Percentiles rank a stretch among this genome's conserved stretches.
Evolutionary conservation across 306 rosid genomes (phyloP).

Genomic region (Fragaria iinumae): DNA sequence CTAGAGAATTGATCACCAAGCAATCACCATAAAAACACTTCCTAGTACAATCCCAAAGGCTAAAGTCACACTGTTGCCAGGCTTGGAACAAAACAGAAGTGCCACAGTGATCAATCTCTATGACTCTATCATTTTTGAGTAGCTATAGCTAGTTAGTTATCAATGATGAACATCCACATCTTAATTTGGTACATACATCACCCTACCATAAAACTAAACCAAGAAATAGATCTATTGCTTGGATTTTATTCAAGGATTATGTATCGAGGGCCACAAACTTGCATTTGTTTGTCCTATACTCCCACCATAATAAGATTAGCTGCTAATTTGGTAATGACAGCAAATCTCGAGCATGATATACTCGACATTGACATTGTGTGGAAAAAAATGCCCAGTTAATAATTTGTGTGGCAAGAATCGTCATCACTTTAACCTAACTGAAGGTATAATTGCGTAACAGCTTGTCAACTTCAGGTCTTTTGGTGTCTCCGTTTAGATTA

Average conservation of each 20-base stretch:
- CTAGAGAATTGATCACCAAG: background rate
- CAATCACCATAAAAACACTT: slow-evolving; percentile 3
- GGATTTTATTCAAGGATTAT: slow-evolving; percentile 19
- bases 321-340: slow-evolving; percentile 36
- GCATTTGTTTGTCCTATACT: background rate
- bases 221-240: background rate
- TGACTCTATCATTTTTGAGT: background rate
- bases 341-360: slow-evolving; percentile 25
- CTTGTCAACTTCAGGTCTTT: slow-evolving; percentile 41
- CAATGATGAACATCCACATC: slow-evolving; percentile 31
- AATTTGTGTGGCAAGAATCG: slow-evolving; percentile 26
- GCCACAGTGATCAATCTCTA: slow-evolving; percentile 21
- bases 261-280: slow-evolving; percentile 27
- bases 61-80: slow-evolving; percentile 17
- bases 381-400: slow-evolving; percentile 24
- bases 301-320: slow-evolving; percentile 20
- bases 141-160: background rate
- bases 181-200: slow-evolving; percentile 5
- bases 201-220: background rate
- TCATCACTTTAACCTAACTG: slow-evolving; percentile 34
- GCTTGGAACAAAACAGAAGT: slow-evolving; percentile 19
- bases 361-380: slow-evolving; percentile 25
- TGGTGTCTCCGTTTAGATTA: slow-evolving; percentile 29
- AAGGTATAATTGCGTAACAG: slow-evolving; percentile 27
- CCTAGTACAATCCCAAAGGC: slow-evolving; percentile 13